Base-by-base conservation (phyloP, 192 early-diverging fungal species). In the Coemansia asiatica region DNA sequence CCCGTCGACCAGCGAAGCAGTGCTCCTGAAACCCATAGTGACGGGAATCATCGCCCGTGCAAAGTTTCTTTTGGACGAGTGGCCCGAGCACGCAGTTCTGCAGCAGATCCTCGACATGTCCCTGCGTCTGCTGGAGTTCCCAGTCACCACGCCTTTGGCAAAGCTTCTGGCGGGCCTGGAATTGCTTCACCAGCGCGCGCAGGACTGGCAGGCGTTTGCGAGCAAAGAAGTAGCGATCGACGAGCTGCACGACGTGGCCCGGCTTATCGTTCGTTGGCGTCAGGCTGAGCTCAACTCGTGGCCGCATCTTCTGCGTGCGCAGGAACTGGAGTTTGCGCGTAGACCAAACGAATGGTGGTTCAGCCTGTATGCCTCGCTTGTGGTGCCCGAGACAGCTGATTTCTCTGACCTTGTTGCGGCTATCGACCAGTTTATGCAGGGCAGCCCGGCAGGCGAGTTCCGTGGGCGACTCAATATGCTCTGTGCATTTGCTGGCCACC, bases 131-230 rank as follows among this genome's bases (percentile, higher is more conserved):
- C 65, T 87, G 13, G 68, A 71, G 7, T 94, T 96, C 71, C 73
- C 92, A 0, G 83, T 94, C 51, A 81, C 77, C 23, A 69, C 95
- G 7, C 94, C 97, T 1, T 73, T 96, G 40, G 92, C 95, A 68
- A 95, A 95, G 78, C 84, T 96, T 22, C 66, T 99, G 33, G 89
- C 94, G 6, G 95, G 92, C 29, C 57, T 98, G 57, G 97, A 99
- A 74, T 69, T 92, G 56, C 79, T 99, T 18, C 72, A 98, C 19
- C 85, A 88, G 61, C 92, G 94, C 54, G 91, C 92, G 18, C 89
- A 95, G 74, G 95, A 98, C 70, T 99, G 97, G 97, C 88, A 98
- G 75, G 74, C 86, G 15, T 94, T 92, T 62, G 94, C 95, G 10
- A 88, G 88, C 63, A 77, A 85, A 18, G 90, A 93, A 22, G 88